Evolutionary conservation across 257 asterid species (phyloP).

Genomic region (Avicennia marina): DNA sequence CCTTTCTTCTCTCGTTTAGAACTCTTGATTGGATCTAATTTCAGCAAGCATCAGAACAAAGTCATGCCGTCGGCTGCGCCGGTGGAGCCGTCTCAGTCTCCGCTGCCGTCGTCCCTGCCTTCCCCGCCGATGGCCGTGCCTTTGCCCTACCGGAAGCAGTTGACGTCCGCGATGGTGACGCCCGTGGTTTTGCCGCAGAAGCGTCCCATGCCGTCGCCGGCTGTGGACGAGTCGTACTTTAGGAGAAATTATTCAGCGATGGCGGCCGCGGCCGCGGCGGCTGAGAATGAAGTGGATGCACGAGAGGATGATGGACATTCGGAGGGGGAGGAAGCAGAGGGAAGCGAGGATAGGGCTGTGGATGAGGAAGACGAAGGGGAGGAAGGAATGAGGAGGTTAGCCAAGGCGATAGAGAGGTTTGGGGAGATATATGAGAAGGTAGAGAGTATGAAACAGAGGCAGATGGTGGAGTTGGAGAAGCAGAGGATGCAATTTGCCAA

Average conservation of each 20-base stretch:
- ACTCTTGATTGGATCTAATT: constrained; percentile 42
- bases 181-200: constrained; percentile 59
- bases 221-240: constrained; percentile 37
- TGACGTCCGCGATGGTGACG: constrained; percentile 18
- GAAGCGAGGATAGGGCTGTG: constrained; percentile 19
- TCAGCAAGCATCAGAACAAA: constrained; percentile 25
- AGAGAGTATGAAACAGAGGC: constrained; percentile 72
- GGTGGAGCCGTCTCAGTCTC: constrained; percentile 20
- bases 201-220: constrained; percentile 42
- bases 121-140: constrained; percentile 43
- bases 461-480: constrained; percentile 84
- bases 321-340: constrained; percentile 33
- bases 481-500: constrained; percentile 80
- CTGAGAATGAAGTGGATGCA: constrained; percentile 32
- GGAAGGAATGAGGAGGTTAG: constrained; percentile 56
- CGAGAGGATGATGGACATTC: constrained; percentile 38
- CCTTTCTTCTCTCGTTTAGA: constrained; percentile 56
- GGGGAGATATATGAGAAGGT: constrained; percentile 76
- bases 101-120: constrained; percentile 19
- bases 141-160: constrained; percentile 20
- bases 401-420: constrained; percentile 69
- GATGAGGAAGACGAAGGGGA: constrained; percentile 28
- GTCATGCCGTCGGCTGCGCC: constrained; percentile 20
- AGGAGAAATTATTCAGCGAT: constrained; percentile 64
- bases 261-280: constrained; percentile 65